These are phyloP conservation scores for Grosmannia serpens DNA, from an alignment of 2,329 filamentous ascomycete genomes.

Conservation along the genomic window DNA sequence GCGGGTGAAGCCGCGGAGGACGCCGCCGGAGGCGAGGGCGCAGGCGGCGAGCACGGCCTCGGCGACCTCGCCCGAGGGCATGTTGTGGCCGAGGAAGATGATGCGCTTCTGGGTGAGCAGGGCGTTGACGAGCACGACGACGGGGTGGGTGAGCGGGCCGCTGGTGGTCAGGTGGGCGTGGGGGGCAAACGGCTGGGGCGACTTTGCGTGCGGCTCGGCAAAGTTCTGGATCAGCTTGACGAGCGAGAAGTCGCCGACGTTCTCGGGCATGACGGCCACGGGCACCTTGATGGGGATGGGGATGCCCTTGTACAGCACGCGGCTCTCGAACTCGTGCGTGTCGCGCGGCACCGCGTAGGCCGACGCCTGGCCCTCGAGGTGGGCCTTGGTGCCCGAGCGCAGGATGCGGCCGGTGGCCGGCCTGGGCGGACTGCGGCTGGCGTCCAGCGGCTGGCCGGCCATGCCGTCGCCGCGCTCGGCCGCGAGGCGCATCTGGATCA, in stretches of 20 bases:
- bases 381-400: slow-evolving; percentile 50
- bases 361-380: slow-evolving; percentile 48
- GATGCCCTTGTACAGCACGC: slow-evolving; percentile 90
- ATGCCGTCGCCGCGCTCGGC: slow-evolving; percentile 38
- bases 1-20: slow-evolving; percentile 87
- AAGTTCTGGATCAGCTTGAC: slow-evolving; percentile 97
- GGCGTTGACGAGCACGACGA: slow-evolving; percentile 89
- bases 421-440: slow-evolving; percentile 35
- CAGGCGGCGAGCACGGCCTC: slow-evolving; percentile 98
- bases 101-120: slow-evolving; percentile 92
- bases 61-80: slow-evolving; percentile 89
- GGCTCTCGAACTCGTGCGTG: slow-evolving; percentile 95
- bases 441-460: slow-evolving; percentile 31
- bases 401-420: slow-evolving; percentile 37
- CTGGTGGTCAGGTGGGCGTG: slow-evolving; percentile 92
- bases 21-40: slow-evolving; percentile 79
- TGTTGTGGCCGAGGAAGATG: slow-evolving; percentile 90
- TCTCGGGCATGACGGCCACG: slow-evolving; percentile 86
- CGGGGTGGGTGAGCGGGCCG: slow-evolving; percentile 79
- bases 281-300: slow-evolving; percentile 95
- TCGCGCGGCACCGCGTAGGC: slow-evolving; percentile 71
- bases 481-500: slow-evolving; percentile 72
- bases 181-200: slow-evolving; percentile 70
- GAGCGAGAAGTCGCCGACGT: slow-evolving; percentile 92
- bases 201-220: slow-evolving; percentile 67